Conservation (phyloP, 106 monocot genomes). For the Platanthera guangdongensis region DNA sequence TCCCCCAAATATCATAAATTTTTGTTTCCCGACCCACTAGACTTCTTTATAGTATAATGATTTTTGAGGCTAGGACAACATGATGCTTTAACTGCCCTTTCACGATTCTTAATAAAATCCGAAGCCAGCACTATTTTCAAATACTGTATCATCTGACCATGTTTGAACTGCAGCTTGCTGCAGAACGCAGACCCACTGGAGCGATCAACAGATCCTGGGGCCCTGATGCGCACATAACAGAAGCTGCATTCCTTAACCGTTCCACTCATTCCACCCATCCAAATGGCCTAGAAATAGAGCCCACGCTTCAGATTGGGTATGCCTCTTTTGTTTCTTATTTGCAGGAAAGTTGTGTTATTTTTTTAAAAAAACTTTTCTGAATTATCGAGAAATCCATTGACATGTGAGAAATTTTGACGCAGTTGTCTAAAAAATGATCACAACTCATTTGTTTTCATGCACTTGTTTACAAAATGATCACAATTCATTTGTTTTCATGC, state of each 20-base stretch:
- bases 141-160: background rate
- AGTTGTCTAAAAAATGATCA: too few relatives aligned
- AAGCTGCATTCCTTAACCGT: background rate
- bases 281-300: background rate
- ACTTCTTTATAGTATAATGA: too few relatives aligned
- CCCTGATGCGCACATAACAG: background rate
- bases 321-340: background rate
- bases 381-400: too few relatives aligned
- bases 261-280: background rate
- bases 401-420: too few relatives aligned
- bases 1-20: too few relatives aligned
- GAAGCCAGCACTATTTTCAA: background rate
- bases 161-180: background rate
- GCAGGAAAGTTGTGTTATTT: too few relatives aligned
- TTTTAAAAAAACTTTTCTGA: too few relatives aligned
- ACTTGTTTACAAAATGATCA: background rate
- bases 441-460: too few relatives aligned
- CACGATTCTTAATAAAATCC: too few relatives aligned
- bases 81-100: too few relatives aligned
- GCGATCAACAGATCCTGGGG: background rate
- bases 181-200: background rate
- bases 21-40: too few relatives aligned
- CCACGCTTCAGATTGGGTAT: slow-evolving; percentile 10
- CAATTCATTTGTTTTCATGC: background rate
- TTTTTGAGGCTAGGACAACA: too few relatives aligned